Base-by-base conservation (phyloP, 169 alveolate genomes). In the Cyclospora cayetanensis region DNA sequence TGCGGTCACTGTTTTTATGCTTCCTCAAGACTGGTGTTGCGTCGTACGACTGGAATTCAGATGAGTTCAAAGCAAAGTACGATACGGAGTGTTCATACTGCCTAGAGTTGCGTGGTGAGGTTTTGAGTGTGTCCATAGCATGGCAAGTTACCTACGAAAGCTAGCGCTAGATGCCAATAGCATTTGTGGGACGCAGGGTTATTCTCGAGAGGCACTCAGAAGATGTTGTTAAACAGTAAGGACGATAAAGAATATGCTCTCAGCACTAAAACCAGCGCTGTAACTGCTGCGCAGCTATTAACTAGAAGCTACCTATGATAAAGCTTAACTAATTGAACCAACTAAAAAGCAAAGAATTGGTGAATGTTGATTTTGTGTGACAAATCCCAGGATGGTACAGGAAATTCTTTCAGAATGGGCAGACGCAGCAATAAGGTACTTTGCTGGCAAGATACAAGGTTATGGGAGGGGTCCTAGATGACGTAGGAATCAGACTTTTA, bases 21-120 rank as follows among this genome's bases (percentile, higher is more conserved):
- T 88, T 88, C 22, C 92, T 88, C 27, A 88, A 88, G 50, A 72
- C 92, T n/a, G 92, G 92, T 2, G 92, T 88, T 42, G 92, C 84
- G 3, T 53, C 92, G 15, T 88, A 68, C 18, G 92, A 88, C 50
- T 88, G 92, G 92, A 88, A 88, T 55, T 68, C 87, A 15, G 92
- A 88, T 39, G 92, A 88, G 52, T 88, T 88, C 79, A 70, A 72
- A 46, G 92, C 92, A 35, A 88, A 88, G 92, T 88, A 52, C 4
- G 86, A 15, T 31, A 42, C 29, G 18, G 3, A 27, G 0, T n/a
- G n/a, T 18, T 50, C 60, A 50, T 18, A 11, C 60, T 50, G 60
- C 60, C 25, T 50, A 50, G 60, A 11, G 25, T 50, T n/a, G n/a
- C n/a, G n/a, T n/a, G n/a, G n/a, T n/a, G n/a, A n/a, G n/a, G n/a